These are phyloP conservation scores for Candida ovalis DNA, from an alignment of 805 yeast genomes.

Conservation along the genomic window DNA sequence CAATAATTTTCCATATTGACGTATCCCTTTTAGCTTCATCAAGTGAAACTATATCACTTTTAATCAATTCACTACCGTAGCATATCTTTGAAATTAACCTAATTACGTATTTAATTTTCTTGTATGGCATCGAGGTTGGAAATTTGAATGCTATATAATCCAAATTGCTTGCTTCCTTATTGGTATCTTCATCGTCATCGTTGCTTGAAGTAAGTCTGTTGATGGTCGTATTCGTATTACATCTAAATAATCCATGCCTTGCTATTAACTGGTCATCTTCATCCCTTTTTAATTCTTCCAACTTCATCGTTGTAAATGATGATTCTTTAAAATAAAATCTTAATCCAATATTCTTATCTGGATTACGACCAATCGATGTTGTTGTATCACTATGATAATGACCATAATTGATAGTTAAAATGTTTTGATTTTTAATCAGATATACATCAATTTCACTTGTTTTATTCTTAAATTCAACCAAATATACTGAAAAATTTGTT, in stretches of 20 bases:
- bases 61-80: slow-evolving; percentile 21
- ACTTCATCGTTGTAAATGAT: slow-evolving; percentile 1
- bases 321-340: slow-evolving; percentile 9
- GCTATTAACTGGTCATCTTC: background rate
- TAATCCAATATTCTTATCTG: slow-evolving; percentile 32
- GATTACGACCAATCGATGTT: slow-evolving; percentile 23
- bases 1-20: slow-evolving; percentile 32
- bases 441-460: slow-evolving; percentile 18
- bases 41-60: slow-evolving; percentile 31
- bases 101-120: slow-evolving; percentile 12
- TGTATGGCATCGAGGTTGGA: slow-evolving; percentile 10
- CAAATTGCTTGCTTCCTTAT: background rate
- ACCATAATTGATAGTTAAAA: slow-evolving; percentile 30
- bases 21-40: slow-evolving; percentile 34
- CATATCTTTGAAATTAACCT: slow-evolving; percentile 18
- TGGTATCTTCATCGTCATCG: background rate
- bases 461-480: slow-evolving; percentile 20
- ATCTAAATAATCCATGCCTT: background rate
- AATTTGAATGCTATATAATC: slow-evolving; percentile 18
- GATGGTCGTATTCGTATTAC: background rate
- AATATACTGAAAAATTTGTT: slow-evolving; percentile 21
- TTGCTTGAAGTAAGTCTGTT: too few relatives aligned
- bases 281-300: background rate
- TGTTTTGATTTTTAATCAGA: slow-evolving; percentile 16
- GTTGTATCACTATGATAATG: slow-evolving; percentile 18